Evolutionary conservation across 176 grass and related monocot genomes (phyloP).

Genomic region (Oryza nivara): DNA sequence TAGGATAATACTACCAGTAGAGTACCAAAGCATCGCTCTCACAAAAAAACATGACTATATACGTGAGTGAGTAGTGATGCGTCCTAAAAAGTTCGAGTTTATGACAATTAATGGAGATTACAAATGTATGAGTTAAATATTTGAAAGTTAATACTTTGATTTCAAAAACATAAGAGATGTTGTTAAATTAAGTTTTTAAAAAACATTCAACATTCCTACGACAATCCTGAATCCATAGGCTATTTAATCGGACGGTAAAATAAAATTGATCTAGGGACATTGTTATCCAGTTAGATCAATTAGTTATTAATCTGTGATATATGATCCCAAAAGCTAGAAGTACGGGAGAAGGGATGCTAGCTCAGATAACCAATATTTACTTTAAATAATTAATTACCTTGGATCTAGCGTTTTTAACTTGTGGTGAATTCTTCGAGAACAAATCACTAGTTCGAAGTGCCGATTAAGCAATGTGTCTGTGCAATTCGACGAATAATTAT

Average conservation of each 20-base stretch:
- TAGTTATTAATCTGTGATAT: background rate
- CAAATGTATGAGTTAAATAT: too few species aligned
- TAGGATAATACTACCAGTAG: too few species aligned
- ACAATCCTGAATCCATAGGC: too few species aligned
- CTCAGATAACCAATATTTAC: background rate
- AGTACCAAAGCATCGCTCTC: too few species aligned
- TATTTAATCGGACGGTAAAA: background rate
- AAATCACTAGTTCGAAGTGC: background rate
- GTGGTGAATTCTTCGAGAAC: background rate
- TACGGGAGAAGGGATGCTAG: constrained; percentile 3
- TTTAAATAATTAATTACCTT: background rate
- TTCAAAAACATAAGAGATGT: too few species aligned
- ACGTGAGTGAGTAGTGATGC: background rate
- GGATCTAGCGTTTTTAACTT: background rate
- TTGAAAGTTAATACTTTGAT: too few species aligned
- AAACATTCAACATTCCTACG: too few species aligned
- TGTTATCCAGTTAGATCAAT: background rate
- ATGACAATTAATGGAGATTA: too few species aligned
- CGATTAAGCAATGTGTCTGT: background rate
- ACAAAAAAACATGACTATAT: background rate
- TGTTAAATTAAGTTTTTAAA: too few species aligned
- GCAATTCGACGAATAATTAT: background rate
- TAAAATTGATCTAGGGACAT: background rate
- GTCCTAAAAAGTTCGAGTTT: too few species aligned
- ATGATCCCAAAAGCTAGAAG: constrained; percentile 9